Evolutionary conservation across 169 alveolate genomes (phyloP), one percentile per base, ranked within the genome.

Genomic region (Neospora caninum): DNA sequence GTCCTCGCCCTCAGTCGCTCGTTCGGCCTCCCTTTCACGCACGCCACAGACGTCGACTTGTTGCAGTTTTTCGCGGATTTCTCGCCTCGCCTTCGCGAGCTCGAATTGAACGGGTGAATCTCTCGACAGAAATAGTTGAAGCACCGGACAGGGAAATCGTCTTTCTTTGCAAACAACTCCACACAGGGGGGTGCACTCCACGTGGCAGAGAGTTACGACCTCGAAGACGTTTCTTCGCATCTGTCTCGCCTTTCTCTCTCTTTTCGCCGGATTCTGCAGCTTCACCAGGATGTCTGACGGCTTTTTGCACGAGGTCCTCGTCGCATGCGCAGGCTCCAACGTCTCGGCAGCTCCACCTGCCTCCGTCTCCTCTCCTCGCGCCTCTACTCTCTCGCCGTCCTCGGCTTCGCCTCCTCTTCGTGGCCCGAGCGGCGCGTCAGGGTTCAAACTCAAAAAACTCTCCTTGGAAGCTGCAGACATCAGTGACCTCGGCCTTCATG

Each of bases 1-100:
- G 93, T 86, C 7, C 67, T 88, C 36, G 41, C 43, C 6, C 84
- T 93, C 42, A 78, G 95, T 41, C 82, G 95, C 18, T 31, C 93
- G 64, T 93, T 69, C 91, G 93, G 93, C 58, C 86, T 93, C 58
- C 93, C 93, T 53, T 93, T 93, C 93, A 84, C 94, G 36, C 87
- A 84, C n/a, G 89, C 91, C 4, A 84, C 95, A 0, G 93, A 93
- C 91, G 91, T 93, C 27, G 95, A 93, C 41, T 53, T 88, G 34
- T 42, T 93, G 93, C 89, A 58, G 42, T 27, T 78, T 27, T 89
- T 89, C 29, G 92, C 94, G 13, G 49, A 69, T 20, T 70, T 88
- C 88, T 78, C 94, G 22, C 42, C 92, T 34, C 54, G 69, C 36
- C 58, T 88, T 10, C 83, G 67, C 58, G 95, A 88, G 88, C 94